phyloP scores from a whole-genome alignment of 495 filamentous ascomycete genomes.

The Stereocaulon alpinum region DNA sequence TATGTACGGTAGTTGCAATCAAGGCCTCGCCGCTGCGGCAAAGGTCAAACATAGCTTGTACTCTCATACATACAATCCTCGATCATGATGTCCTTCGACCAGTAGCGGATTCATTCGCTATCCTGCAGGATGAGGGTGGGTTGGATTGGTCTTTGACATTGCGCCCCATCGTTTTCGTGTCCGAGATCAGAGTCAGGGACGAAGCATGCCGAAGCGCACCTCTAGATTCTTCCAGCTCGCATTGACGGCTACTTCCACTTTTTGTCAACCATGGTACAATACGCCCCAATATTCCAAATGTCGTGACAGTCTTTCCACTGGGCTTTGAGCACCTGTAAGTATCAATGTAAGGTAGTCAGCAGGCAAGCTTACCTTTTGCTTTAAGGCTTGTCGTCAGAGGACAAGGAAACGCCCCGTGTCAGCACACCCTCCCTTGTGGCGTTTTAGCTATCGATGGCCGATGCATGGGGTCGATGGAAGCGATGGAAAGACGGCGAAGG shows the following conservation, averaged over 20 bases:
- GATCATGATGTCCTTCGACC: not conserved
- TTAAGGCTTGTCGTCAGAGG: not conserved
- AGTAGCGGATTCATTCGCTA: conserved; percentile 6
- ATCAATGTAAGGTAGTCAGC: not conserved
- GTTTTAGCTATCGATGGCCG: not conserved
- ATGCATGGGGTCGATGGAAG: not conserved
- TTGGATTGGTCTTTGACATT: not conserved
- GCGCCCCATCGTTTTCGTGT: conserved; percentile 1
- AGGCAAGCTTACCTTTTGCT: not conserved
- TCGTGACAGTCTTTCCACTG: not conserved
- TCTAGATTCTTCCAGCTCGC: conserved; percentile 4
- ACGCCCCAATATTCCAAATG: not conserved
- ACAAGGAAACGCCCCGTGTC: conserved; percentile 1
- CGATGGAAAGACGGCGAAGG: not conserved
- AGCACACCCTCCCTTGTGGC: not conserved
- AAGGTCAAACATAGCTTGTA: not conserved
- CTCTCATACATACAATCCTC: not conserved
- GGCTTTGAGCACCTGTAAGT: not conserved
- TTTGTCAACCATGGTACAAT: not conserved
- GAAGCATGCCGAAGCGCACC: conserved; percentile 5
- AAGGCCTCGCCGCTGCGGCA: conserved; percentile 5
- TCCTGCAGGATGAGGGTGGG: conserved; percentile 3
- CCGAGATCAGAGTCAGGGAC: not conserved
- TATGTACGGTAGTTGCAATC: too few species aligned
- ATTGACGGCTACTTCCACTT: not conserved